Conservation (phyloP, 768 basidiomycete genomes). For the Mycena olivaceomarginata region DNA sequence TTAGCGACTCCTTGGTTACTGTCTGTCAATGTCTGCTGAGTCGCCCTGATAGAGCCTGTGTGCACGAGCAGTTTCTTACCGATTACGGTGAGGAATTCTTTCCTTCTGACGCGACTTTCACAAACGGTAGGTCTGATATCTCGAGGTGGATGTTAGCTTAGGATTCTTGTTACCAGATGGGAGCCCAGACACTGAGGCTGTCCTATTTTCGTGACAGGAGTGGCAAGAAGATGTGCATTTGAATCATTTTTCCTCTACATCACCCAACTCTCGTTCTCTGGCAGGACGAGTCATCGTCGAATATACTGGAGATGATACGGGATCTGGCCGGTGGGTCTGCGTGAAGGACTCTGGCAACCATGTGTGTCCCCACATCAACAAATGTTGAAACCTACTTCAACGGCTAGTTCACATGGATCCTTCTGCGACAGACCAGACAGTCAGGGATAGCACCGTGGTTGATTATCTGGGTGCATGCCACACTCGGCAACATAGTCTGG, state of each 20-base stretch:
- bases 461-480: too few species aligned
- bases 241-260: conserved; percentile 19
- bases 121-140: background rate
- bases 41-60: background rate
- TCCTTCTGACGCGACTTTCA: background rate
- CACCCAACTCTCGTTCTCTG: conserved; percentile 4
- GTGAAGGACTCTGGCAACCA: too few species aligned
- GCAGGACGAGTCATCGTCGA: conserved; percentile 13
- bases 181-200: background rate
- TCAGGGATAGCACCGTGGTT: too few species aligned
- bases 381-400: too few species aligned
- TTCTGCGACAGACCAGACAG: too few species aligned
- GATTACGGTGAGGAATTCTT: conserved; percentile 31
- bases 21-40: conserved; percentile 23
- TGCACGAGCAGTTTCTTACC: conserved; percentile 23
- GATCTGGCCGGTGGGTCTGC: background rate
- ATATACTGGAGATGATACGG: conserved; percentile 16
- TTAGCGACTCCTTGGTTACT: background rate
- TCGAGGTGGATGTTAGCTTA: background rate
- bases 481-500: too few species aligned
- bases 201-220: conserved; percentile 22
- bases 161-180: background rate
- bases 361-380: too few species aligned
- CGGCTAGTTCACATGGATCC: too few species aligned
- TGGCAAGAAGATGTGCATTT: background rate